These are phyloP conservation scores for Fulvia fulva DNA, from an alignment of 2,329 filamentous ascomycete species.

Conservation along the genomic window DNA sequence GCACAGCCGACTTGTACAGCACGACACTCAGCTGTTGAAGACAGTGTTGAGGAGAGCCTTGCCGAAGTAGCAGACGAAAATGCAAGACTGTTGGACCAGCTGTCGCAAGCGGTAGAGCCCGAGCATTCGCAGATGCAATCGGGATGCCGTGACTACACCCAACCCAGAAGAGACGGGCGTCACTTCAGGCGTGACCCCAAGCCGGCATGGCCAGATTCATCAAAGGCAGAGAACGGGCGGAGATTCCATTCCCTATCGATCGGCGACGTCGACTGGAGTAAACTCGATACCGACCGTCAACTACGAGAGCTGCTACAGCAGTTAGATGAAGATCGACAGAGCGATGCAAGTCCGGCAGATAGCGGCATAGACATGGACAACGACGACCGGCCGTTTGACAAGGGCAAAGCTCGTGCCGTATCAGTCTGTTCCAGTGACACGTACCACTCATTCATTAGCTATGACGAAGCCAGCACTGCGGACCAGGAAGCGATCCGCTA, in stretches of 20 bases:
- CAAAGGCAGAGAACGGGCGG: neutral
- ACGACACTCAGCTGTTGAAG: neutral
- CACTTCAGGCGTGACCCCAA: neutral
- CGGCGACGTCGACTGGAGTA: constrained; percentile 11
- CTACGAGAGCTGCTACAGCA: neutral
- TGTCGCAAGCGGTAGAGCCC: neutral
- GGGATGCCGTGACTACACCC: neutral
- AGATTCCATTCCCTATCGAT: neutral
- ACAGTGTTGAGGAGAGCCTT: neutral
- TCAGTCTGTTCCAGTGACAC: neutral
- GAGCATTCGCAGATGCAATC: neutral
- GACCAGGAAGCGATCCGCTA: neutral
- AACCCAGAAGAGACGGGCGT: neutral
- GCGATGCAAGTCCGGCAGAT: constrained; percentile 12
- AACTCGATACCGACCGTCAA: neutral
- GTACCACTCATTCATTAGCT: neutral
- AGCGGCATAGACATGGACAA: constrained; percentile 12
- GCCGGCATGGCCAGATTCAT: neutral
- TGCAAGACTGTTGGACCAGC: neutral
- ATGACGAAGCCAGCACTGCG: neutral
- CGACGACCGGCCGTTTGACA: neutral
- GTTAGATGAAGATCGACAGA: neutral
- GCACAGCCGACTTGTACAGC: neutral
- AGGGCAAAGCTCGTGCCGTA: constrained; percentile 13
- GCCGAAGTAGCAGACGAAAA: neutral